These are phyloP conservation scores for Bryum argenteum DNA, from an alignment of 225 moss, liverwort and hornwort species.

Conservation along the genomic window DNA sequence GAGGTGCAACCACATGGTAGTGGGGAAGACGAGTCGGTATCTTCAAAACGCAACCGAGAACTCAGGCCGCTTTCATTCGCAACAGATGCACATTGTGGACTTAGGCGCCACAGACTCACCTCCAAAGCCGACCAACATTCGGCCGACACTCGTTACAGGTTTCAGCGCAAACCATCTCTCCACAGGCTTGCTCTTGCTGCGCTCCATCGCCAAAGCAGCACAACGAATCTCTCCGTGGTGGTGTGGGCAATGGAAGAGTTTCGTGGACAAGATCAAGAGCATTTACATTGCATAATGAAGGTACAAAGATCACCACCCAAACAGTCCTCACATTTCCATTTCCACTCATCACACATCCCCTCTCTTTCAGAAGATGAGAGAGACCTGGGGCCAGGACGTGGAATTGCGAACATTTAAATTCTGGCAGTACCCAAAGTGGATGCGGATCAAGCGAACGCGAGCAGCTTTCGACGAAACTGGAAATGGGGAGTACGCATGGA, in stretches of 20 bases:
- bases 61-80: conserved; percentile 22
- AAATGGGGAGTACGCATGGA: conserved; percentile 69
- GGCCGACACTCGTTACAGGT: conserved; percentile 49
- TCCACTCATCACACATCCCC: too few relatives aligned
- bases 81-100: conserved; percentile 34
- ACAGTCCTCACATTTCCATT: too few relatives aligned
- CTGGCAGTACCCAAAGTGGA: conserved; percentile 50
- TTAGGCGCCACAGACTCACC: conserved; percentile 32
- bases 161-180: conserved; percentile 63
- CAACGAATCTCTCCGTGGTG: conserved; percentile 43
- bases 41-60: background rate
- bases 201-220: conserved; percentile 49
- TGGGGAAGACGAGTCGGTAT: conserved; percentile 28
- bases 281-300: conserved; percentile 47
- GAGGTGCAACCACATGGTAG: conserved; percentile 31
- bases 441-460: conserved; percentile 45
- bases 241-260: conserved; percentile 50
- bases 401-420: conserved; percentile 55
- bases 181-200: conserved; percentile 43
- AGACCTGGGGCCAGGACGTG: conserved; percentile 23
- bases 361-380: too few relatives aligned
- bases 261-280: conserved; percentile 25
- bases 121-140: background rate
- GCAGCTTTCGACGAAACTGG: conserved; percentile 18
- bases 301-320: background rate